These are phyloP conservation scores for Phytophthora parvispora DNA, from an alignment of 352 stramenopile species.

Conservation along the genomic window DNA sequence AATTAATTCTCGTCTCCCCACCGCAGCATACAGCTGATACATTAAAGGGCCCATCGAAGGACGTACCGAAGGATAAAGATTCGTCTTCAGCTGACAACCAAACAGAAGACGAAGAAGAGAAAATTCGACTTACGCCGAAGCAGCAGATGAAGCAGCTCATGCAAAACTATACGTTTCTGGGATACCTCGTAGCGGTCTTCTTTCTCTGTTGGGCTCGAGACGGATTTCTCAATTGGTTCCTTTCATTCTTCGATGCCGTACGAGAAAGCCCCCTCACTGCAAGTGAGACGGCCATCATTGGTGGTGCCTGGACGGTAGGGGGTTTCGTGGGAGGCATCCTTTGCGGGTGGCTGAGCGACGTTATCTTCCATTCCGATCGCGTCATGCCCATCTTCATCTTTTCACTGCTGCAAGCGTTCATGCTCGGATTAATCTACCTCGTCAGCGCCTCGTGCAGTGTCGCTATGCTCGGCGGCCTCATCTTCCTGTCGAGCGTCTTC, in stretches of 20 bases:
- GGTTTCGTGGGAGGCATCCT: conserved; percentile 69
- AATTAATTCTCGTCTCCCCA: neutral
- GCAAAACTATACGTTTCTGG: conserved; percentile 63
- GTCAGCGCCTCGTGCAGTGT: conserved; percentile 59
- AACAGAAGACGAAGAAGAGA: conserved; percentile 6
- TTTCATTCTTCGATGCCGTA: conserved; percentile 74
- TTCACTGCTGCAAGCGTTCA: conserved; percentile 56
- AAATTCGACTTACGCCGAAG: conserved; percentile 36
- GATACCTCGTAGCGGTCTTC: conserved; percentile 66
- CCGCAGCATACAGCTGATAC: neutral
- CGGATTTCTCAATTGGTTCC: conserved; percentile 75
- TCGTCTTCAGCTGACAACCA: neutral
- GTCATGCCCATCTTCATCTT: conserved; percentile 75
- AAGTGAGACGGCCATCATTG: conserved; percentile 63
- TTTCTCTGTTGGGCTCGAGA: conserved; percentile 70
- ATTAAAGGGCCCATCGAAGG: neutral
- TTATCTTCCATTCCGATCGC: conserved; percentile 68
- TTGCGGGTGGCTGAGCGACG: conserved; percentile 70
- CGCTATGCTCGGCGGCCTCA: conserved; percentile 44
- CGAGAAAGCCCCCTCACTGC: conserved; percentile 44
- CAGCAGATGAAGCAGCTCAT: conserved; percentile 66
- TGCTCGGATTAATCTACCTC: conserved; percentile 54
- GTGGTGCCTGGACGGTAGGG: conserved; percentile 69
- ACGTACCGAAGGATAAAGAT: neutral
- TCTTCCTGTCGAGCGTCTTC: conserved; percentile 71